Evolutionary conservation across 2,329 filamentous ascomycete genomes (phyloP), one percentile per base, ranked within the genome.

Genomic region (Clarireedia homoeocarpa): DNA sequence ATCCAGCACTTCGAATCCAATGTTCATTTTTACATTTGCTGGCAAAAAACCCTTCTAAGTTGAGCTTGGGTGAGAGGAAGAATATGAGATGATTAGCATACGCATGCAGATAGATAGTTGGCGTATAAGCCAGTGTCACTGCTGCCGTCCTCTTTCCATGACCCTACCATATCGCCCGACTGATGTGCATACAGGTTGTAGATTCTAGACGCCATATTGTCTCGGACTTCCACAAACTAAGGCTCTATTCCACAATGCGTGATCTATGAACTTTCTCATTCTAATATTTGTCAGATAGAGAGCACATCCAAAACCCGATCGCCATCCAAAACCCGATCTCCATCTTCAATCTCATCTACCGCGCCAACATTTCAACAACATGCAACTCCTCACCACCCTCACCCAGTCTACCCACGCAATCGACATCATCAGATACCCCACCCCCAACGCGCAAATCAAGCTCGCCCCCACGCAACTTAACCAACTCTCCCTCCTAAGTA

Each of bases 401-500:
- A 17, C 40, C 6, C 17, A 34, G 40, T 48, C 58, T 27, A 58
- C 62, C 39, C 45, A 63, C 24, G 68, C 71, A 23, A 68, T 72
- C 53, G 74, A 75, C 58, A 68, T 64, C 56, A 73, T 73, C 27
- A 62, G 60, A 30, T 67, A 76, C 58, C 70, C 74, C 17, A 66
- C 67, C 7, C 66, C 74, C 20, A 71, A 72, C 49, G 69, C 72
- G 10, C 59, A 70, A 45, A 67, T 76, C 24, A 68, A 65, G 54
- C 67, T 64, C 38, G 71, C 74, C 44, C 69, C 75, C 34, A 77
- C 75, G 26, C 71, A 74, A 45, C 72, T 75, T 14, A 76, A 78
- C 58, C 71, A 73, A 36, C 67, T 74, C 23, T 65, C 64, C 1
- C 66, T 75, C 1, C 71, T 79, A 7, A 67, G 75, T 58, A 66